phyloP scores from a whole-genome alignment of 1,139 yeast species.

The Geotrichum europaeum region DNA sequence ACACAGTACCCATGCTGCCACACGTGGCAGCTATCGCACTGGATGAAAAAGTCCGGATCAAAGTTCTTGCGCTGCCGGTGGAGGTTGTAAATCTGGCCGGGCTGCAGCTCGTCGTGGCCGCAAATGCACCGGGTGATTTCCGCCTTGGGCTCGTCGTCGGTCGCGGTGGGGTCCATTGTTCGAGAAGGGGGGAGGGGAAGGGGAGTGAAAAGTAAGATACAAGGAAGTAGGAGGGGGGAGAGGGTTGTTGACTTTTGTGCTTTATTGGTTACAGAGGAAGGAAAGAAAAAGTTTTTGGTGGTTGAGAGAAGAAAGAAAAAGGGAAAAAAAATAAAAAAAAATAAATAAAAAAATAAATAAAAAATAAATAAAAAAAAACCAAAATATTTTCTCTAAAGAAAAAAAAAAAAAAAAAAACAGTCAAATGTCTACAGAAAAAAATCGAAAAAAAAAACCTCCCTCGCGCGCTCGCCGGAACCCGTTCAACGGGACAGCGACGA shows the following conservation, averaged over 20 bases:
- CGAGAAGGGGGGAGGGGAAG: background rate
- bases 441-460: background rate
- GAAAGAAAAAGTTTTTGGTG: background rate
- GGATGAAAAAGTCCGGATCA: constrained; percentile 73
- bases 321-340: background rate
- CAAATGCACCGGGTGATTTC: constrained; percentile 90
- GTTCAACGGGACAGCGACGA: background rate
- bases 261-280: background rate
- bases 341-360: background rate
- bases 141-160: constrained; percentile 43
- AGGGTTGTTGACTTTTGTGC: background rate
- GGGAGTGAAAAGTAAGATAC: background rate
- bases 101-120: constrained; percentile 62
- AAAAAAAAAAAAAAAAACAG: background rate
- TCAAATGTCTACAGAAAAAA: background rate
- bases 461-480: background rate
- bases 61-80: constrained; percentile 54
- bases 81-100: constrained; percentile 23
- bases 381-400: background rate
- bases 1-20: constrained; percentile 99
- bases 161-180: background rate
- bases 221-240: background rate
- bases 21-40: constrained; percentile 86
- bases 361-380: background rate
- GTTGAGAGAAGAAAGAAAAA: background rate